Percentiles rank a stretch among this genome's conserved stretches.
Conservation (phyloP, 2,329 filamentous ascomycete genomes). For the Penicillium decumbens region DNA sequence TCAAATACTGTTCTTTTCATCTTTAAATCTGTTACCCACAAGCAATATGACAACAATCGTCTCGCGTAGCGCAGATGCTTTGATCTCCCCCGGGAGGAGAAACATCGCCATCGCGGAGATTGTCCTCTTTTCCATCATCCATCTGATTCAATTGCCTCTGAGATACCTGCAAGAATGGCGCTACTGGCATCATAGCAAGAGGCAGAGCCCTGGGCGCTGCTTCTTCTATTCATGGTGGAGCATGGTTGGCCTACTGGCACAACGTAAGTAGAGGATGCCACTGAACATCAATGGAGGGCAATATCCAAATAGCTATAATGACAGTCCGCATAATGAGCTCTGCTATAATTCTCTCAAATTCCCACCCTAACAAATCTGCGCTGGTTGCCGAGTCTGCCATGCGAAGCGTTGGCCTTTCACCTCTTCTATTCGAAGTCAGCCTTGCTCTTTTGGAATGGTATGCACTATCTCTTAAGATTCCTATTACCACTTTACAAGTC, state of each 20-base stretch:
- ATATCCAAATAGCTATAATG: not conserved
- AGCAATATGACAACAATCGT: slow-evolving; percentile 4
- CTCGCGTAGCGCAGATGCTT: not conserved
- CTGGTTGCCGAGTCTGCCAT: slow-evolving; percentile 21
- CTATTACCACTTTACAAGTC: not conserved
- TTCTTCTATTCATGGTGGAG: slow-evolving; percentile 27
- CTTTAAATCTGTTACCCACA: not conserved
- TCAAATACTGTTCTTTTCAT: no score
- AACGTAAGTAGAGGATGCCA: slow-evolving; percentile 16
- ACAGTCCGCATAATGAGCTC: slow-evolving; percentile 26
- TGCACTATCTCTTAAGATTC: not conserved
- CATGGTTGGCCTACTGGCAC: slow-evolving; percentile 25
- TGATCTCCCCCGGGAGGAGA: slow-evolving; percentile 6
- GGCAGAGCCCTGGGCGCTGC: slow-evolving; percentile 14
- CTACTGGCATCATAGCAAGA: slow-evolving; percentile 27
- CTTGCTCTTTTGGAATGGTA: slow-evolving; percentile 27
- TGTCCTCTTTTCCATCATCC: slow-evolving; percentile 22
- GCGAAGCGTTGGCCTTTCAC: slow-evolving; percentile 28
- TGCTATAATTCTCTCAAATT: slow-evolving; percentile 21
- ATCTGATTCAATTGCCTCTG: slow-evolving; percentile 18
- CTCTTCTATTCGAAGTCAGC: slow-evolving; percentile 29
- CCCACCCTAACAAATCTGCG: slow-evolving; percentile 14
- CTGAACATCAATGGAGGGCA: not conserved
- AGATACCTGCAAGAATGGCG: slow-evolving; percentile 25
- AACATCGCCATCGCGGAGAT: slow-evolving; percentile 26